These are phyloP conservation scores for Hyaloperonospora brassicae DNA, from an alignment of 352 stramenopile genomes.

Conservation along the genomic window DNA sequence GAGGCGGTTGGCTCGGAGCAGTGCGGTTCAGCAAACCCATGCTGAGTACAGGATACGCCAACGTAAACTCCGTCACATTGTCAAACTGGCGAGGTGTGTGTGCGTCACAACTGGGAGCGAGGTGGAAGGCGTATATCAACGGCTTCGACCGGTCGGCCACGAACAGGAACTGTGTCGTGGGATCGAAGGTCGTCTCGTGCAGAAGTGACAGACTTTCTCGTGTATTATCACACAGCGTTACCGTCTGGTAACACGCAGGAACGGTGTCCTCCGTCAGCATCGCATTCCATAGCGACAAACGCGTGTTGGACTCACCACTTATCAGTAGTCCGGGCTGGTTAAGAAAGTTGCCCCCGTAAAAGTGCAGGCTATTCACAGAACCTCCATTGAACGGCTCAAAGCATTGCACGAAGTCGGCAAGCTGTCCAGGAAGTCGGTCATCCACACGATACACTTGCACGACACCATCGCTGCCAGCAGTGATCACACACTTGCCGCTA, in stretches of 20 bases:
- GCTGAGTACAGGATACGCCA: slow-evolving; percentile 71
- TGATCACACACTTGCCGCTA: slow-evolving; percentile 48
- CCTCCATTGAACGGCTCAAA: slow-evolving; percentile 72
- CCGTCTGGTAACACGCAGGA: slow-evolving; percentile 55
- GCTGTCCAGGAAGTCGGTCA: slow-evolving; percentile 35
- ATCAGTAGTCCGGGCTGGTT: slow-evolving; percentile 50
- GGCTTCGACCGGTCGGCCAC: slow-evolving; percentile 60
- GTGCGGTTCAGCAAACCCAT: slow-evolving; percentile 56
- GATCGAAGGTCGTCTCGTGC: slow-evolving; percentile 64
- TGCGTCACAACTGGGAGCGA: slow-evolving; percentile 30
- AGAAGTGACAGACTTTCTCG: slow-evolving; percentile 24
- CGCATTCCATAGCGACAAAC: slow-evolving; percentile 32
- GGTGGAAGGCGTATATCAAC: slow-evolving; percentile 61
- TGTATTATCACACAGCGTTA: slow-evolving; percentile 36
- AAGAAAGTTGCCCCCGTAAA: slow-evolving; percentile 45
- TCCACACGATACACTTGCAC: slow-evolving; percentile 74
- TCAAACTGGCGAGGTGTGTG: slow-evolving; percentile 50
- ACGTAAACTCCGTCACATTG: slow-evolving; percentile 73
- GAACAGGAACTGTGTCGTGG: slow-evolving; percentile 66
- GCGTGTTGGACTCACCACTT: slow-evolving; percentile 57
- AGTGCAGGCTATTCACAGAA: slow-evolving; percentile 63
- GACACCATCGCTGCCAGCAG: slow-evolving; percentile 62
- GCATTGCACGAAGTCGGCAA: slow-evolving; percentile 59
- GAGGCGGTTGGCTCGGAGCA: slow-evolving; percentile 27
- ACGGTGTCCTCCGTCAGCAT: slow-evolving; percentile 45